phyloP scores from a whole-genome alignment of 2,329 filamentous ascomycete genomes.

The Alternaria sp. region DNA sequence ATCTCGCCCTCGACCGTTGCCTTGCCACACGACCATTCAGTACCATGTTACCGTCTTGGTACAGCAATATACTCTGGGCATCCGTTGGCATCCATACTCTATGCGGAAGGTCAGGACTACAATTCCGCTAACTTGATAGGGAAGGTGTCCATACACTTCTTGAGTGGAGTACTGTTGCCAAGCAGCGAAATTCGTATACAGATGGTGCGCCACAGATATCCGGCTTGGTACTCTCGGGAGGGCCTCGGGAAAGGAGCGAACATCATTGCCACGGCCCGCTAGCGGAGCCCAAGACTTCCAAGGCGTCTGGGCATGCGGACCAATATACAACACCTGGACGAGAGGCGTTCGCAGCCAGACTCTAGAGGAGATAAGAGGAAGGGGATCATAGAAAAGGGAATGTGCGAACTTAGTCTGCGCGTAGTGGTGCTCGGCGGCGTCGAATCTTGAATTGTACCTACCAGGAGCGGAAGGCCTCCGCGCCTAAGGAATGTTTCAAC shows the following conservation, averaged over 20 bases:
- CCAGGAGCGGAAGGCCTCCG: neutral
- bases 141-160: slow-evolving; percentile 9
- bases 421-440: slow-evolving; percentile 4
- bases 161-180: slow-evolving; percentile 1
- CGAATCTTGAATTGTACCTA: neutral
- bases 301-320: slow-evolving; percentile 1
- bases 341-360: neutral
- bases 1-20: neutral
- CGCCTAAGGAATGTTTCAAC: neutral
- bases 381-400: neutral
- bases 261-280: neutral
- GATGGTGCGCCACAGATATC: neutral
- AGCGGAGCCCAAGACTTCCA: neutral
- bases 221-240: neutral
- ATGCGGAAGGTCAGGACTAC: slow-evolving; percentile 15
- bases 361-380: slow-evolving; percentile 5
- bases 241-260: neutral
- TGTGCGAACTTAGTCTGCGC: slow-evolving; percentile 1
- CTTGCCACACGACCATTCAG: slow-evolving; percentile 4
- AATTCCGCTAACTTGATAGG: slow-evolving; percentile 5
- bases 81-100: slow-evolving; percentile 16
- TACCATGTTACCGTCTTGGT: slow-evolving; percentile 13
- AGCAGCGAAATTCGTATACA: neutral
- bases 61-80: slow-evolving; percentile 12
- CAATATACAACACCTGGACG: neutral